Base-by-base conservation (phyloP, 768 basidiomycete species). In the Baorangia bicolor region DNA sequence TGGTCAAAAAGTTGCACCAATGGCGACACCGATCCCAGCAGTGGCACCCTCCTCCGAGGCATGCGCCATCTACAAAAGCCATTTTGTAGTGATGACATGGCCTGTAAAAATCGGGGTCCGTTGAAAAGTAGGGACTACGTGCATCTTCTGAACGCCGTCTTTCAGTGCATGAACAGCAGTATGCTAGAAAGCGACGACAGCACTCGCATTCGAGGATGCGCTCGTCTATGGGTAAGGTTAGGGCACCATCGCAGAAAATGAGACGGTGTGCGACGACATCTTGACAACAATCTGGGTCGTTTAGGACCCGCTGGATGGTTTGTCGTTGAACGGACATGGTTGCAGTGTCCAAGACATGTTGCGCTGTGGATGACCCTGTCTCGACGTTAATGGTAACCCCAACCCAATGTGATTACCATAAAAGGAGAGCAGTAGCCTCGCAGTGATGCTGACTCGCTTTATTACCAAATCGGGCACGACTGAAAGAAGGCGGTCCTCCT, bases 21-120 rank as follows among this genome's bases (percentile, higher is more conserved):
- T 59, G 28, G 64, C 57, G 13, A 68, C 50, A 6, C 65, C 67
- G 6, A 73, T 58, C 12, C 71, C 68, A 34, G 65, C 56, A 16
- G 49, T 61, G 3, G 70, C 74, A 12, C 37, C 54, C 70, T 37
- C 23, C n/a, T 39, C 53, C 33, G 18, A 46, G 53, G 37, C 37
- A 55, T 2, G 43, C 43, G 16, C 31, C 55, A 20, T 40, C 51
- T 3, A 46, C 38, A 6, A 46, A 52, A 3, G 49, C 21, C 20
- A 37, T 16, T 14, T 37, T 41, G 41, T 58, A 57, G 18, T 59
- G 41, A 43, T 69, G 67, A 51, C 68, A 68, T 3, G 18, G 49
- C 30, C 25, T 30, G 20, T 46, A 56, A 54, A 55, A 40, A 27
- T 30, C 27, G 4, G 52, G 52, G 21, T 52, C 14, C 13, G 20